A percentile compares a stretch with the other conserved stretches of the same genome.
phyloP scores from a whole-genome alignment of 1,139 yeast genomes.

The Yamadazyma aaseri region DNA sequence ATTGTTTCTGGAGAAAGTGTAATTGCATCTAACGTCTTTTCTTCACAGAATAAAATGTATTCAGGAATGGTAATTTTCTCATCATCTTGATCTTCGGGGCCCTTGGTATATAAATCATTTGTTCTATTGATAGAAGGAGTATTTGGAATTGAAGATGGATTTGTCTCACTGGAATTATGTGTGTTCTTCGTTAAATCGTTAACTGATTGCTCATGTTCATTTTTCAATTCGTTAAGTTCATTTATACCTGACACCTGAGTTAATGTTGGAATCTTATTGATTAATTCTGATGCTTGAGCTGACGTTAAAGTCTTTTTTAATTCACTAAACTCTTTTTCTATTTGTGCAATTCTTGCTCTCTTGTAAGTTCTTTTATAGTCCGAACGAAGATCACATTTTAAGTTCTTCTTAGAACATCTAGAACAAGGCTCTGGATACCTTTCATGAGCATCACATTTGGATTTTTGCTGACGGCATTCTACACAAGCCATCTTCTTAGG shows the following conservation, averaged over 20 bases:
- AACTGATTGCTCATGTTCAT: background rate
- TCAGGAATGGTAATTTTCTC: conserved; percentile 30
- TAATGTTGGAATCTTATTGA: conserved; percentile 31
- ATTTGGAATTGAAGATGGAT: conserved; percentile 27
- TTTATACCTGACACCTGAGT: conserved; percentile 1
- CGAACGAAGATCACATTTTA: conserved; percentile 69
- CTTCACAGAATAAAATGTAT: conserved; percentile 49
- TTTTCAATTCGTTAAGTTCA: background rate
- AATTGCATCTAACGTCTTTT: conserved; percentile 69
- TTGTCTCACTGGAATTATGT: conserved; percentile 15
- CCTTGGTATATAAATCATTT: conserved; percentile 6
- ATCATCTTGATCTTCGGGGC: background rate
- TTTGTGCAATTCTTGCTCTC: conserved; percentile 78
- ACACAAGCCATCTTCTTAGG: conserved; percentile 82
- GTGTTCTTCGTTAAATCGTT: conserved; percentile 1
- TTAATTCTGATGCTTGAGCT: conserved; percentile 48
- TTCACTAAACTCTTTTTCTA: conserved; percentile 75
- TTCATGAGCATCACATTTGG: conserved; percentile 84
- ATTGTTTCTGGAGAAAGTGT: conserved; percentile 62
- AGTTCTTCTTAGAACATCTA: conserved; percentile 68
- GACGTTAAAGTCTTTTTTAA: conserved; percentile 58
- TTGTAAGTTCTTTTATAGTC: conserved; percentile 88
- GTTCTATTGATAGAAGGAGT: conserved; percentile 31
- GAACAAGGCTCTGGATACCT: conserved; percentile 79
- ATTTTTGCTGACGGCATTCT: conserved; percentile 92